Conservation (phyloP, 1,284 basidiomycete species). For the Naganishia sp. region DNA sequence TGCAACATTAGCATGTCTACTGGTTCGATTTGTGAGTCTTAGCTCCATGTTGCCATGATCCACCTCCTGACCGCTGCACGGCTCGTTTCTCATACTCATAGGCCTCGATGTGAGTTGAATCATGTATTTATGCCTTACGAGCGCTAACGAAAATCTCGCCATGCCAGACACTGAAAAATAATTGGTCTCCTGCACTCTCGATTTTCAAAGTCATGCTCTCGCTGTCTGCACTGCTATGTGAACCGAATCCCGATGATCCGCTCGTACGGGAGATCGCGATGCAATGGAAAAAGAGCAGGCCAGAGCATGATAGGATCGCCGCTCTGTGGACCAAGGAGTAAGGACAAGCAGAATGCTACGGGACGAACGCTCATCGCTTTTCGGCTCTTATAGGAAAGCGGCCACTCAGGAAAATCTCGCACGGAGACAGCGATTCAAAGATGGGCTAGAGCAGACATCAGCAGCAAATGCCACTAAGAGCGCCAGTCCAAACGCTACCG, state of each 20-base stretch:
- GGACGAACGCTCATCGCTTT: too few relatives aligned
- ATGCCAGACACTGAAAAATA: constrained; percentile 80
- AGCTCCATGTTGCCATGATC: too few relatives aligned
- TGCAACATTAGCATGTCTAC: constrained; percentile 78
- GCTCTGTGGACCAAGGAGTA: constrained; percentile 93
- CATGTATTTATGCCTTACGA: not conserved
- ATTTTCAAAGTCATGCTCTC: constrained; percentile 88
- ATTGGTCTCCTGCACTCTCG: constrained; percentile 87
- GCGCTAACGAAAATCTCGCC: constrained; percentile 56
- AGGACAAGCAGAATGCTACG: constrained; percentile 48
- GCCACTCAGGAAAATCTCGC: constrained; percentile 12
- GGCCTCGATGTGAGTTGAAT: constrained; percentile 48
- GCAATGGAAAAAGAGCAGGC: constrained; percentile 85
- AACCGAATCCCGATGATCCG: constrained; percentile 74
- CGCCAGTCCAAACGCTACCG: not conserved
- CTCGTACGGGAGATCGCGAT: constrained; percentile 61
- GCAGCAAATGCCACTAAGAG: not conserved
- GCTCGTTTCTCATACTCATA: constrained; percentile 18
- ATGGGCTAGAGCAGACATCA: constrained; percentile 11
- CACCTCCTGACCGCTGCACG: constrained; percentile 35
- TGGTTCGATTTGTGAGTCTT: constrained; percentile 53
- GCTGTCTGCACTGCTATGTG: constrained; percentile 79
- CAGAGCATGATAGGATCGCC: constrained; percentile 87
- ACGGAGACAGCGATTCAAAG: constrained; percentile 23
- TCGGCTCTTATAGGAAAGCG: constrained; percentile 19